These are phyloP conservation scores for Fusarium sp. DNA, from an alignment of 2,329 filamentous ascomycete genomes.

Conservation along the genomic window DNA sequence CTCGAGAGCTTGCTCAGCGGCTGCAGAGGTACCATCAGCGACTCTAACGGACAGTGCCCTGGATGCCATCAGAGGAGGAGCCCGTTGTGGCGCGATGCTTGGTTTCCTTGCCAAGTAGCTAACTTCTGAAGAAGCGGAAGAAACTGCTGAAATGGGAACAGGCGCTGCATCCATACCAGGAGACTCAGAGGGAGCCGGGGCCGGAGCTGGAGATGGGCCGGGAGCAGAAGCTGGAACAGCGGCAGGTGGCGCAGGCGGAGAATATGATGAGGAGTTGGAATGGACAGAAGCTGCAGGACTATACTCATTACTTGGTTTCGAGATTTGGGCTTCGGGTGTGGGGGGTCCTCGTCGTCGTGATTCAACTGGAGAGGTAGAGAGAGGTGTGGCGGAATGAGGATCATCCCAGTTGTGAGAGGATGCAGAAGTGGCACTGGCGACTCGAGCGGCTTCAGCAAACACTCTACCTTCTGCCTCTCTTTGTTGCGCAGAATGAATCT, in stretches of 20 bases:
- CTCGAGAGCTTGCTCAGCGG: slow-evolving; percentile 74
- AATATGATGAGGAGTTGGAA: slow-evolving; percentile 51
- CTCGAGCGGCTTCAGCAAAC: slow-evolving; percentile 63
- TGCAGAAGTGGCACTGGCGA: slow-evolving; percentile 52
- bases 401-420: slow-evolving; percentile 53
- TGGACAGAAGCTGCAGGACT: slow-evolving; percentile 59
- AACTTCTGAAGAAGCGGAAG: slow-evolving; percentile 25
- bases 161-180: slow-evolving; percentile 5
- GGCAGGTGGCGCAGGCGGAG: slow-evolving; percentile 34
- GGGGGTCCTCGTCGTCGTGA: slow-evolving; percentile 41
- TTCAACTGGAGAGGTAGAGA: slow-evolving; percentile 45
- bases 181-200: slow-evolving; percentile 13
- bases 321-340: slow-evolving; percentile 48
- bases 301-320: slow-evolving; percentile 51
- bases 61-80: slow-evolving; percentile 47
- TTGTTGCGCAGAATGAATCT: slow-evolving; percentile 70
- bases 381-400: slow-evolving; percentile 45
- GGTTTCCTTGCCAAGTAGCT: slow-evolving; percentile 42
- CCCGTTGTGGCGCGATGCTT: slow-evolving; percentile 46
- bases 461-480: slow-evolving; percentile 70
- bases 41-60: slow-evolving; percentile 55
- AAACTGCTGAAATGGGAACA: slow-evolving; percentile 1
- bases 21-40: slow-evolving; percentile 57
- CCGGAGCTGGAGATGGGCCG: slow-evolving; percentile 5
- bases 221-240: slow-evolving; percentile 20